Conservation (phyloP, 2,329 filamentous ascomycete species). For the Clonostachys rosea region DNA sequence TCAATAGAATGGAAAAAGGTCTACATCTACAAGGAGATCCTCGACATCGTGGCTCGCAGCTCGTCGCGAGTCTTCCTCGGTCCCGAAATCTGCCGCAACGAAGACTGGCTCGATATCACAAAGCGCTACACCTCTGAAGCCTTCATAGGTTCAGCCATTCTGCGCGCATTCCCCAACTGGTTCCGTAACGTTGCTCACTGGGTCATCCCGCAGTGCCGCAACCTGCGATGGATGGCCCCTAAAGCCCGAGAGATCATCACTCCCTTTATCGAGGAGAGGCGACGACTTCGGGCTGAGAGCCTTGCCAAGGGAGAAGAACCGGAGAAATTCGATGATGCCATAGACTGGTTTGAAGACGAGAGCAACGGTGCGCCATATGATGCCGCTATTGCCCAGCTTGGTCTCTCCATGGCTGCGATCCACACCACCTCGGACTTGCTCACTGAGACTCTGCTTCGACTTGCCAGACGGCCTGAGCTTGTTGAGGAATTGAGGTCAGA, state of each 20-base stretch:
- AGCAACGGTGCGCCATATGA: constrained; percentile 16
- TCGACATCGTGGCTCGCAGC: constrained; percentile 8
- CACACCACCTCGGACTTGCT: constrained; percentile 41
- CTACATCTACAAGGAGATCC: constrained; percentile 2
- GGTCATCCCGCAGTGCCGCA: constrained; percentile 28
- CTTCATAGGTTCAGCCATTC: constrained; percentile 15
- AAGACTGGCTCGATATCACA: constrained; percentile 37
- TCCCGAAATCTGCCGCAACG: constrained; percentile 28
- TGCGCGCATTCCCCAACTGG: constrained; percentile 34
- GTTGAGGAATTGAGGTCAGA: constrained; percentile 34
- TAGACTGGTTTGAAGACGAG: constrained; percentile 49
- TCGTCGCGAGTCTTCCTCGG: constrained; percentile 32
- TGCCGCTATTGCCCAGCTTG: constrained; percentile 7
- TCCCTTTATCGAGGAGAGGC: constrained; percentile 38
- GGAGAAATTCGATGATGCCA: constrained; percentile 38
- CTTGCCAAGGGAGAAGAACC: constrained; percentile 19
- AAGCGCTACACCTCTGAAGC: constrained; percentile 36
- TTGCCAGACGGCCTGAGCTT: constrained; percentile 32
- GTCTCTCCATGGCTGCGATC: constrained; percentile 39
- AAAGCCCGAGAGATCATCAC: constrained; percentile 2
- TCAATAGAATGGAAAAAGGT: too few relatives aligned
- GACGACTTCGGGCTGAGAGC: constrained; percentile 26
- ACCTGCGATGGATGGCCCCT: constrained; percentile 11
- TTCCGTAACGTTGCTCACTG: constrained; percentile 41
- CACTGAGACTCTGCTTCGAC: constrained; percentile 5